Evolutionary conservation across 108 stramenopile species (phyloP).

Genomic region (Skeletonema marinoi): DNA sequence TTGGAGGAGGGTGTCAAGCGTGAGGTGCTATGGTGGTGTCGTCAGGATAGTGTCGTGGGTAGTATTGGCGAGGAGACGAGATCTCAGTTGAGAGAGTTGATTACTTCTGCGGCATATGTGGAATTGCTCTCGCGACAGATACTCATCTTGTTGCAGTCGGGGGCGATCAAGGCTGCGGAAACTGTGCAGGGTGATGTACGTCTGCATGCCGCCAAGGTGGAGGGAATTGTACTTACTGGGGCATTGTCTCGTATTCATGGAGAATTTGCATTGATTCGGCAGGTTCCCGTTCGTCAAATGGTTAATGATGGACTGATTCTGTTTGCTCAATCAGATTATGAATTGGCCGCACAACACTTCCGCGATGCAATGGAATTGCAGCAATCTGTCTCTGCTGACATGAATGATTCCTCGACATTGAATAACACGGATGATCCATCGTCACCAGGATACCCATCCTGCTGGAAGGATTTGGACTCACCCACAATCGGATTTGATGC

Average conservation of each 20-base stretch:
- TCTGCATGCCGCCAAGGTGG: constrained; percentile 5
- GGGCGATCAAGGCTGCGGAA: constrained; percentile 63
- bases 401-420: not conserved
- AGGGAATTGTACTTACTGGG: not conserved
- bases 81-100: constrained; percentile 11
- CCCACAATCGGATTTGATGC: constrained; percentile 49
- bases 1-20: constrained; percentile 24
- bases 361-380: constrained; percentile 51
- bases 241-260: constrained; percentile 1
- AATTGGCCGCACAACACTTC: constrained; percentile 58
- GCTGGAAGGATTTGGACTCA: constrained; percentile 36
- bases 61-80: constrained; percentile 1
- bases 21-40: constrained; percentile 35
- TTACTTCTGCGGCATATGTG: constrained; percentile 32
- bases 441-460: constrained; percentile 21
- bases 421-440: not conserved
- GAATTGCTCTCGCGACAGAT: constrained; percentile 84
- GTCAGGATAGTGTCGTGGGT: not conserved
- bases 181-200: constrained; percentile 51
- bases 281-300: constrained; percentile 40
- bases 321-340: constrained; percentile 73
- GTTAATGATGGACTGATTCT: constrained; percentile 74
- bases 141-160: constrained; percentile 78
- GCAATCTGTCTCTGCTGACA: constrained; percentile 1
- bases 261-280: constrained; percentile 35